Evolutionary conservation across 106 monocot species (phyloP).

Genomic region (Acanthochlamys bracteata): DNA sequence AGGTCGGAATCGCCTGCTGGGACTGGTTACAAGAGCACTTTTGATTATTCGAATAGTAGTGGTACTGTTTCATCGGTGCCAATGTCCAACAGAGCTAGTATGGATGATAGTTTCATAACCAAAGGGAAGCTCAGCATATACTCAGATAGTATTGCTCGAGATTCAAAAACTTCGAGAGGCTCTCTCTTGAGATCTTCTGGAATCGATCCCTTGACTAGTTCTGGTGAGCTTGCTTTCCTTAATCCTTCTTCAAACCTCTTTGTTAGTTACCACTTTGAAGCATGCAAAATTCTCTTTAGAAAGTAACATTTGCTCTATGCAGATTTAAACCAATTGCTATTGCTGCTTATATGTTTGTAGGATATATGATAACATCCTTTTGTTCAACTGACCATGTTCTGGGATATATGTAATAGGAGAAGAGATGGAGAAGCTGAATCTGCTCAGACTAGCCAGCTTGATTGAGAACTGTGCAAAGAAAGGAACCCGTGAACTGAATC

Average conservation of each 20-base stretch:
- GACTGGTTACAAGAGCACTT: not conserved
- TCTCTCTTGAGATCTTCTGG: conserved; percentile 17
- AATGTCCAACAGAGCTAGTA: not conserved
- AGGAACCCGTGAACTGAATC: conserved; percentile 24
- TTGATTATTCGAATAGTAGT: conserved; percentile 3
- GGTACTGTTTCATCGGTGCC: not conserved
- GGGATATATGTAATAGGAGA: conserved; percentile 8
- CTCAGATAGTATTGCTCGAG: conserved; percentile 10
- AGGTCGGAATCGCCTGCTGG: not conserved
- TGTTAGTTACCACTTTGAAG: not conserved
- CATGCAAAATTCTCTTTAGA: not conserved
- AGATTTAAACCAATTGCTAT: not conserved
- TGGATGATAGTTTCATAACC: conserved; percentile 29
- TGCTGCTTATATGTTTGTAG: not conserved
- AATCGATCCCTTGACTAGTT: conserved; percentile 7
- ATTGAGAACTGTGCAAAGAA: conserved; percentile 37
- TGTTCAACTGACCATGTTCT: conserved; percentile 1
- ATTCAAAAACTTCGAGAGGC: conserved; percentile 4
- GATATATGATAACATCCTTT: not conserved
- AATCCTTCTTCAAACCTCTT: not conserved
- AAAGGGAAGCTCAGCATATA: conserved; percentile 13
- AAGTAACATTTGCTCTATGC: not conserved
- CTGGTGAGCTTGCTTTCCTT: conserved; percentile 15
- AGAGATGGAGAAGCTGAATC: conserved; percentile 23
- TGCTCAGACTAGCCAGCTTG: conserved; percentile 29